phyloP scores from a whole-genome alignment of 73 alveolate genomes.

The Breviolum minutum region DNA sequence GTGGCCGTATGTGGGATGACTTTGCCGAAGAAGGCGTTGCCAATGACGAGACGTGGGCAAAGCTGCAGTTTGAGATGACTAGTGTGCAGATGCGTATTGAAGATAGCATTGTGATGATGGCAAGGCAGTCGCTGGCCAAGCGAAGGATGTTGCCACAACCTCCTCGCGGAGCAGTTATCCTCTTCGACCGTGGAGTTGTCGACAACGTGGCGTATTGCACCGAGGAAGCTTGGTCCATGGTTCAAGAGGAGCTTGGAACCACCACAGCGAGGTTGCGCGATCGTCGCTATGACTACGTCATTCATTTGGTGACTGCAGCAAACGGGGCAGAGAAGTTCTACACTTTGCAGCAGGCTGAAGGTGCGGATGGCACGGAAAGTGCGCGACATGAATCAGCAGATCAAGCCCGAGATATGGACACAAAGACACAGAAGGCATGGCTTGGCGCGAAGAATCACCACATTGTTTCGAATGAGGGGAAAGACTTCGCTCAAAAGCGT shows the following conservation, averaged over 20 bases:
- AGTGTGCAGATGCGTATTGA: slow-evolving; percentile 54
- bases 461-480: slow-evolving; percentile 39
- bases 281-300: slow-evolving; percentile 47
- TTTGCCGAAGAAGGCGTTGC: slow-evolving; percentile 59
- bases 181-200: slow-evolving; percentile 74
- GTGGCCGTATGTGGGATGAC: slow-evolving; percentile 85
- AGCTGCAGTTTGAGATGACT: slow-evolving; percentile 49
- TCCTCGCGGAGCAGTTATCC: slow-evolving; percentile 66
- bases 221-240: slow-evolving; percentile 58
- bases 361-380: slow-evolving; percentile 1
- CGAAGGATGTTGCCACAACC: slow-evolving; percentile 53
- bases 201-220: slow-evolving; percentile 91
- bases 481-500: slow-evolving; percentile 37
- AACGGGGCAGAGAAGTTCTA: slow-evolving; percentile 81
- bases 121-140: slow-evolving; percentile 79
- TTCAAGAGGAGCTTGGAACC: slow-evolving; percentile 40
- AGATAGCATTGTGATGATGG: slow-evolving; percentile 67
- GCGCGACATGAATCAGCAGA: slow-evolving; percentile 16
- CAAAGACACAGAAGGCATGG: slow-evolving; percentile 54
- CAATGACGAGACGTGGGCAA: slow-evolving; percentile 58
- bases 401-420: slow-evolving; percentile 33
- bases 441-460: slow-evolving; percentile 14
- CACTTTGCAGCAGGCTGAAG: slow-evolving; percentile 49
- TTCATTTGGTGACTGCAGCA: slow-evolving; percentile 72
- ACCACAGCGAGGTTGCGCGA: slow-evolving; percentile 50